phyloP scores from a whole-genome alignment of 2,329 filamentous ascomycete species.

The Raffaelea ambrosiae region DNA sequence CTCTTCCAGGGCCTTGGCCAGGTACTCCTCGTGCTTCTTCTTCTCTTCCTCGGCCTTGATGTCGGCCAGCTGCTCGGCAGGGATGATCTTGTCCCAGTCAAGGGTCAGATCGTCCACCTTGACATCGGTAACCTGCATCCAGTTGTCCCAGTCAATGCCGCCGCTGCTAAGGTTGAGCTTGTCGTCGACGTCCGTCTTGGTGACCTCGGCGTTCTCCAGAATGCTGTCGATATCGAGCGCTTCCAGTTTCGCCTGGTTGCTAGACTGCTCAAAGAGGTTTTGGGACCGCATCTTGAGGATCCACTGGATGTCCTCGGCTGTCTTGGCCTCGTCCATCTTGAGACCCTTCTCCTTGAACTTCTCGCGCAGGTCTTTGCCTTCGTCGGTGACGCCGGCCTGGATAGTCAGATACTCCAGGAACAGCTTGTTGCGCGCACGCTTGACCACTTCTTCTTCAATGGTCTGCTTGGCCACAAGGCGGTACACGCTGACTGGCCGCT shows the following conservation, averaged over 20 bases:
- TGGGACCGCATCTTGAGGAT: constrained; percentile 97
- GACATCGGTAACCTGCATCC: constrained; percentile 95
- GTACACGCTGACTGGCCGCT: constrained; percentile 92
- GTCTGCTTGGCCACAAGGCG: constrained; percentile 96
- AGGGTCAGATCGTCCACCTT: constrained; percentile 75
- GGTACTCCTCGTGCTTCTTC: constrained; percentile 72
- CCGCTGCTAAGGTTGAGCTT: constrained; percentile 88
- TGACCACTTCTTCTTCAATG: constrained; percentile 94
- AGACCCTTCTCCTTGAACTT: constrained; percentile 71
- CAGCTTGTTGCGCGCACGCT: constrained; percentile 93
- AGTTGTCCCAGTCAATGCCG: constrained; percentile 78
- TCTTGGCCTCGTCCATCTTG: constrained; percentile 73
- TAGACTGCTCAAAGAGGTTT: constrained; percentile 96
- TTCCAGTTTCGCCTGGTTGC: constrained; percentile 93
- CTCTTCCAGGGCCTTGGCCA: constrained; percentile 74
- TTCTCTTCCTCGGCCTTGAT: constrained; percentile 86
- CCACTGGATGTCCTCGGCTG: constrained; percentile 88
- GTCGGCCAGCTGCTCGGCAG: constrained; percentile 79
- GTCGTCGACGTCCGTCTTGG: constrained; percentile 91
- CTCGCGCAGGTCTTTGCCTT: constrained; percentile 68
- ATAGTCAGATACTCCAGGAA: constrained; percentile 97
- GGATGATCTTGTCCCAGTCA: constrained; percentile 98
- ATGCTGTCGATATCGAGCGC: constrained; percentile 97
- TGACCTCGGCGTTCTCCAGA: constrained; percentile 91
- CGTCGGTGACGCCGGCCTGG: constrained; percentile 91